Evolutionary conservation across 2,329 filamentous ascomycete genomes (phyloP).

Genomic region (Microsporum canis): DNA sequence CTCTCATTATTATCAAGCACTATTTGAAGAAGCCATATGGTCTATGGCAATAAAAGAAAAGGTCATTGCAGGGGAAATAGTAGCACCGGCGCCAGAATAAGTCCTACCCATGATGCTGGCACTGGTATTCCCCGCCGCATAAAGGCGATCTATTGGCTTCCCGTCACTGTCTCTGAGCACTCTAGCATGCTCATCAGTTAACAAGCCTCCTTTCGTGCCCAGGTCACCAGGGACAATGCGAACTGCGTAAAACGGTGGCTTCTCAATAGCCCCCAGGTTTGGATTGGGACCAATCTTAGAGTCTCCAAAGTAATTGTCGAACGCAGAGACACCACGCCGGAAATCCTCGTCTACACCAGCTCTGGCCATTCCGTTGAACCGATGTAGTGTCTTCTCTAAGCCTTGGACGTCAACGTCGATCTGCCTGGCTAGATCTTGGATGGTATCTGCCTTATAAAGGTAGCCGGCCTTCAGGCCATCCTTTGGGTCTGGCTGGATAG

Average conservation of each 20-base stretch:
- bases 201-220: slow-evolving; percentile 30
- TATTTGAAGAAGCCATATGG: neutral
- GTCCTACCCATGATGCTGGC: slow-evolving; percentile 27
- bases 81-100: slow-evolving; percentile 28
- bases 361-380: slow-evolving; percentile 23
- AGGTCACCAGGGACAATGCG: slow-evolving; percentile 28
- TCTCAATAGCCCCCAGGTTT: slow-evolving; percentile 22
- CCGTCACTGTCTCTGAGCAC: slow-evolving; percentile 13
- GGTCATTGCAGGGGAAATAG: slow-evolving; percentile 28
- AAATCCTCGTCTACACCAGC: slow-evolving; percentile 26
- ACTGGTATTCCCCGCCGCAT: slow-evolving; percentile 27
- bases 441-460: slow-evolving; percentile 17
- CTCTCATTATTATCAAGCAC: neutral
- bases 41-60: slow-evolving; percentile 18
- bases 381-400: slow-evolving; percentile 19
- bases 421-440: slow-evolving; percentile 20
- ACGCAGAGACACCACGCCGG: slow-evolving; percentile 23
- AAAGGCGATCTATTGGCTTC: slow-evolving; percentile 22
- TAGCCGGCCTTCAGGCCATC: slow-evolving; percentile 17
- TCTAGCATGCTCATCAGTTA: slow-evolving; percentile 25
- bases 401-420: slow-evolving; percentile 16
- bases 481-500: slow-evolving; percentile 12
- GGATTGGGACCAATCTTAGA: slow-evolving; percentile 21
- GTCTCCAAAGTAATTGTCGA: slow-evolving; percentile 27
- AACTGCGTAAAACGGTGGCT: slow-evolving; percentile 26